phyloP scores from a whole-genome alignment of 768 basidiomycete species.

The Arthromyces matolae region DNA sequence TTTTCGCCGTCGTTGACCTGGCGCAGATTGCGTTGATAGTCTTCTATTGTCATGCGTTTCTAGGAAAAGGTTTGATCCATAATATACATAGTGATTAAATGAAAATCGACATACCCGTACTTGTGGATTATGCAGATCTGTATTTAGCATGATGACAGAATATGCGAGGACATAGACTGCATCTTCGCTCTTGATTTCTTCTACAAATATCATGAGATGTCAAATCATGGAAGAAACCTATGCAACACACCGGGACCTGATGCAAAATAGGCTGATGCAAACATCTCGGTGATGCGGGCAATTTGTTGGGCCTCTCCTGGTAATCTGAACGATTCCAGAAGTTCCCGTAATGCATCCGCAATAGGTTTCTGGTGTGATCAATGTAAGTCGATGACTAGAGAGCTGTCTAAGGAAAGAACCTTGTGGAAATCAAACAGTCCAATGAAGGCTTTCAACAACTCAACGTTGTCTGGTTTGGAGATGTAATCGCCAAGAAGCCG shows the following conservation, averaged over 20 bases:
- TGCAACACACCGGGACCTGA: conserved; percentile 63
- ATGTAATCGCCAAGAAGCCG: conserved; percentile 90
- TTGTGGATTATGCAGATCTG: conserved; percentile 94
- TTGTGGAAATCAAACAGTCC: conserved; percentile 84
- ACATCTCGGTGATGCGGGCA: conserved; percentile 87
- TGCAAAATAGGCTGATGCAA: conserved; percentile 88
- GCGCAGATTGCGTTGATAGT: conserved; percentile 87
- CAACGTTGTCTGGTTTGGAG: conserved; percentile 82
- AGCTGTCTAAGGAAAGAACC: conserved; percentile 41
- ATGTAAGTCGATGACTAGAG: not conserved
- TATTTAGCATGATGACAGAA: conserved; percentile 98
- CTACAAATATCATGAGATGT: conserved; percentile 34
- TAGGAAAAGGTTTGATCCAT: conserved; percentile 26
- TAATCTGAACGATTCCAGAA: conserved; percentile 89
- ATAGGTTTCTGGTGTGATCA: conserved; percentile 79
- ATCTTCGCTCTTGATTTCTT: conserved; percentile 87
- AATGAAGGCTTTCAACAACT: conserved; percentile 84
- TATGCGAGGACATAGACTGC: conserved; percentile 92
- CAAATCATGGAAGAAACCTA: not conserved
- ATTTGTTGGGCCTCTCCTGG: conserved; percentile 97
- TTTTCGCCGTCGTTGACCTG: conserved; percentile 86
- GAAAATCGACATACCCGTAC: conserved; percentile 55
- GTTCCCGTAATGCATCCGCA: conserved; percentile 93
- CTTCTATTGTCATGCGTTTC: conserved; percentile 97
- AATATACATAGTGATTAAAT: conserved; percentile 1